A percentile compares a stretch with the other conserved stretches of the same genome.
Conservation (phyloP, 2,329 filamentous ascomycete species). For the Cercospora brassicicola region DNA sequence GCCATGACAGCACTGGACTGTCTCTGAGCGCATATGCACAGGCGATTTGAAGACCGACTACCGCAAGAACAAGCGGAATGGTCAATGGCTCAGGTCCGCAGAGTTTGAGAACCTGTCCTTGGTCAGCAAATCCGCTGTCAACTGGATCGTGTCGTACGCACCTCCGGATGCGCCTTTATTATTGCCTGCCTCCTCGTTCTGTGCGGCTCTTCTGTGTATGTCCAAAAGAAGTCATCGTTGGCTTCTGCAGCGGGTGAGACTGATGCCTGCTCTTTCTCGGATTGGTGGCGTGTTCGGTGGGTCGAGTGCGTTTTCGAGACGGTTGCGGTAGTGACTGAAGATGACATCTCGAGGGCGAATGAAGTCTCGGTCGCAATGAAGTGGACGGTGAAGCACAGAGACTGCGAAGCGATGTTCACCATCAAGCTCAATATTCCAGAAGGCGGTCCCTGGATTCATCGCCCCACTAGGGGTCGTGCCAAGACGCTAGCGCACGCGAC, state of each 20-base stretch:
- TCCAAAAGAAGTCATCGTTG: constrained; percentile 84
- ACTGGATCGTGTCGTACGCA: neutral
- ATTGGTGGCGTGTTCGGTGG: neutral
- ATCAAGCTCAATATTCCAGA: neutral
- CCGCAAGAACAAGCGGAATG: constrained; percentile 83
- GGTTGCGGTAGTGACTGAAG: constrained; percentile 33
- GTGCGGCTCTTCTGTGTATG: constrained; percentile 97
- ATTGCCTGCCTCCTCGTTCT: constrained; percentile 86
- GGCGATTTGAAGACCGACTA: constrained; percentile 77
- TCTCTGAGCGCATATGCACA: constrained; percentile 76
- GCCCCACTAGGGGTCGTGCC: neutral
- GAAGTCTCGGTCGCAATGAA: neutral
- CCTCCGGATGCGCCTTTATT: constrained; percentile 95
- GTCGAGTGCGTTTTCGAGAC: constrained; percentile 13
- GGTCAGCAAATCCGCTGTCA: constrained; percentile 49
- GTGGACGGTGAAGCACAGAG: neutral
- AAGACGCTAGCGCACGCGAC: neutral
- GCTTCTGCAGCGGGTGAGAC: constrained; percentile 1
- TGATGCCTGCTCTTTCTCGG: constrained; percentile 25
- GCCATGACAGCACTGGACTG: constrained; percentile 76
- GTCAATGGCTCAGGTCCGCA: constrained; percentile 95
- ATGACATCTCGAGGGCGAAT: constrained; percentile 1
- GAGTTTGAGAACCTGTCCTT: constrained; percentile 82
- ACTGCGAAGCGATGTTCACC: neutral
- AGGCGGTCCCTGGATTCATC: neutral